phyloP scores from a whole-genome alignment of 2,329 filamentous ascomycete genomes.

The Diplodia corticola region DNA sequence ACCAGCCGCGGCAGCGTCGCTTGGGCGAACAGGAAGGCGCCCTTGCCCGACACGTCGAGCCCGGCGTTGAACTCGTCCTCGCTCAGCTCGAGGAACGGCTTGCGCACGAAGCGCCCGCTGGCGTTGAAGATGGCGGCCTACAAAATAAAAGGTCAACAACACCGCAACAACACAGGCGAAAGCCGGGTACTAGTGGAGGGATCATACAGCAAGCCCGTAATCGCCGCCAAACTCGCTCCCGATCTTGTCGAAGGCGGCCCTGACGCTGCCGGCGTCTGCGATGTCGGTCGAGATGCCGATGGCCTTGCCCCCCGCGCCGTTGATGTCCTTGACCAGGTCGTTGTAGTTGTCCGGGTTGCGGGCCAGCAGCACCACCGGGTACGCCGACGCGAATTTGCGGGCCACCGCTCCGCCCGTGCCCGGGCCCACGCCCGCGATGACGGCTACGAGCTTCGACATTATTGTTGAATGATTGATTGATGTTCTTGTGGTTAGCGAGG shows the following conservation, averaged over 20 bases:
- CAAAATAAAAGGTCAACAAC: neutral
- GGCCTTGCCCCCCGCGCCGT: slow-evolving; percentile 64
- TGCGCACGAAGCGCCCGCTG: slow-evolving; percentile 57
- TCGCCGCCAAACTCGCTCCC: slow-evolving; percentile 58
- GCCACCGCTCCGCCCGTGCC: slow-evolving; percentile 67
- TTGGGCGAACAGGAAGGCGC: slow-evolving; percentile 77
- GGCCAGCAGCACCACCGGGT: slow-evolving; percentile 74
- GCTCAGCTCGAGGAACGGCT: slow-evolving; percentile 62
- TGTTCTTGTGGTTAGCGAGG: neutral
- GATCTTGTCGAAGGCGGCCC: slow-evolving; percentile 63
- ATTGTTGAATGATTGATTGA: neutral
- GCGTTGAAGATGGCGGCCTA: slow-evolving; percentile 71
- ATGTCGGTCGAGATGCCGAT: slow-evolving; percentile 70
- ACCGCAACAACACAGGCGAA: too few relatives aligned
- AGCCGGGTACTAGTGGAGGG: too few relatives aligned
- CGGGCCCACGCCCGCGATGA: slow-evolving; percentile 71
- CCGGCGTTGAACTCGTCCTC: slow-evolving; percentile 58
- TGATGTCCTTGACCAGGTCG: slow-evolving; percentile 69
- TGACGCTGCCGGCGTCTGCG: slow-evolving; percentile 55
- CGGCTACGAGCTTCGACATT: slow-evolving; percentile 55
- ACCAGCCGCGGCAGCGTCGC: slow-evolving; percentile 69
- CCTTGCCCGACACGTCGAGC: slow-evolving; percentile 52
- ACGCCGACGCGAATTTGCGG: slow-evolving; percentile 61
- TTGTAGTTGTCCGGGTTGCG: slow-evolving; percentile 66
- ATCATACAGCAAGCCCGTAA: slow-evolving; percentile 38